Base-by-base conservation (phyloP, 768 basidiomycete species). In the Pholiota microspora region DNA sequence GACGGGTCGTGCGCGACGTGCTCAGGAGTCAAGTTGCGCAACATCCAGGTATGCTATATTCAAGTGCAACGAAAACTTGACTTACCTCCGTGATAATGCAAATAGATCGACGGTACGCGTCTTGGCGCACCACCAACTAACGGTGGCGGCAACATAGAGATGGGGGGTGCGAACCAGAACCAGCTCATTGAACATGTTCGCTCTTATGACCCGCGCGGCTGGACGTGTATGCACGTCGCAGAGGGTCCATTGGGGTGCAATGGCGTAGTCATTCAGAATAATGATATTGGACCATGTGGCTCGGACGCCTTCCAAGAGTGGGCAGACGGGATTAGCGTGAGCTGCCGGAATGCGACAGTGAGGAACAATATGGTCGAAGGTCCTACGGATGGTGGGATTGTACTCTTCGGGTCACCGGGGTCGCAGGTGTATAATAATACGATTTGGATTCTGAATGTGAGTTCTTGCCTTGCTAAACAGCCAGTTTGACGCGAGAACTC, bases 271-370 rank as follows among this genome's bases (percentile, higher is more conserved):
- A 75, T 94, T 28, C 86, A 88, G 64, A 86, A 91, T 69, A 94
- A 94, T 61, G 88, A 92, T 58, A 84, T 94, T 38, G 92, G 88
- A 3, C 89, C 90, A 2, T 85, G 86, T 56, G 89, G 90, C 7
- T 71, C 72, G 1, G 84, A 87, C 54, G 56, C 60, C 3, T 88
- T 80, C 62, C 80, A 84, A 57, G 71, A 89, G 66, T 92, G 90
- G 90, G 88, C 90, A 1, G 90, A 92, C 63, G 90, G 90, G 4
- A 86, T 92, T 62, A 89, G 87, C 59, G 67, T 91, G 49, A 82
- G 82, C 58, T 92, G 89, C 65, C 71, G 68, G 57, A 82, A 85
- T 64, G 76, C 79, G 56, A 56, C 81, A 32, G 74, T 92, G 28
- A 79, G 77, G 58, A 83, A 86, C 58, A 92, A 92, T 67, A 76